Percentiles rank a stretch among this genome's conserved stretches.
Evolutionary conservation across 805 yeast species (phyloP).

Genomic region (Nakazawaea peltata): DNA sequence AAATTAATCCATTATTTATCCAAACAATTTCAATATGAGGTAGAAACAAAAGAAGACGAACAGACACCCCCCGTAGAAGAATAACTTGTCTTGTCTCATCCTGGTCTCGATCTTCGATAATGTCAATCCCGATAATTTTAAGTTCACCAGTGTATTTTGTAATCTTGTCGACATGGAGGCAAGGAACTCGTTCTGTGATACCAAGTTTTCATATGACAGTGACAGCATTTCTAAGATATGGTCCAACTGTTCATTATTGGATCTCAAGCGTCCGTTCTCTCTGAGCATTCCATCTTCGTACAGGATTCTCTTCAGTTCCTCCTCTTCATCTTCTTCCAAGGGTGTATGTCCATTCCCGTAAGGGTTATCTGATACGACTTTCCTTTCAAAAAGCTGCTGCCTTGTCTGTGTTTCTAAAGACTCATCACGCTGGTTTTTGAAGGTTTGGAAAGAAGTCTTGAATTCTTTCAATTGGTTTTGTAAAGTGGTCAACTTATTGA

Average conservation of each 20-base stretch:
- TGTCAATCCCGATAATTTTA: slow-evolving; percentile 84
- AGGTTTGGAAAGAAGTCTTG: slow-evolving; percentile 40
- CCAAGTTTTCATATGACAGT: slow-evolving; percentile 74
- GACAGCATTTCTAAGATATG: slow-evolving; percentile 88
- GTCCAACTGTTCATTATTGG: slow-evolving; percentile 79
- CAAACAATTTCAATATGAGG: slow-evolving; percentile 55
- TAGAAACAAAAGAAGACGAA: slow-evolving; percentile 61
- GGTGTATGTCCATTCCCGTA: slow-evolving; percentile 19
- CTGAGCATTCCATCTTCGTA: slow-evolving; percentile 53
- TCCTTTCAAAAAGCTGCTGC: slow-evolving; percentile 49
- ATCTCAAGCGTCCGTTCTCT: slow-evolving; percentile 54
- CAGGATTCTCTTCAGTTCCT: slow-evolving; percentile 15
- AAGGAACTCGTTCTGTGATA: slow-evolving; percentile 74
- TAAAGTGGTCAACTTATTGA: slow-evolving; percentile 54
- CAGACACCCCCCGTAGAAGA: slow-evolving; percentile 71
- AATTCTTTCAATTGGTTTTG: slow-evolving; percentile 37
- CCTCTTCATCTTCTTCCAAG: slow-evolving; percentile 18
- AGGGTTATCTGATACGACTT: slow-evolving; percentile 42
- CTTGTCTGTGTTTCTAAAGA: slow-evolving; percentile 36
- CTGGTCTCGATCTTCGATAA: slow-evolving; percentile 72
- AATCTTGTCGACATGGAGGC: slow-evolving; percentile 54
- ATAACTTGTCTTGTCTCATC: slow-evolving; percentile 78
- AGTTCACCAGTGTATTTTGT: slow-evolving; percentile 61
- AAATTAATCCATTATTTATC: slow-evolving; percentile 30
- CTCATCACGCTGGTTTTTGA: slow-evolving; percentile 50